Evolutionary conservation across 2,329 filamentous ascomycete genomes (phyloP).

Genomic region (Lasiodiplodia gonubiensis): DNA sequence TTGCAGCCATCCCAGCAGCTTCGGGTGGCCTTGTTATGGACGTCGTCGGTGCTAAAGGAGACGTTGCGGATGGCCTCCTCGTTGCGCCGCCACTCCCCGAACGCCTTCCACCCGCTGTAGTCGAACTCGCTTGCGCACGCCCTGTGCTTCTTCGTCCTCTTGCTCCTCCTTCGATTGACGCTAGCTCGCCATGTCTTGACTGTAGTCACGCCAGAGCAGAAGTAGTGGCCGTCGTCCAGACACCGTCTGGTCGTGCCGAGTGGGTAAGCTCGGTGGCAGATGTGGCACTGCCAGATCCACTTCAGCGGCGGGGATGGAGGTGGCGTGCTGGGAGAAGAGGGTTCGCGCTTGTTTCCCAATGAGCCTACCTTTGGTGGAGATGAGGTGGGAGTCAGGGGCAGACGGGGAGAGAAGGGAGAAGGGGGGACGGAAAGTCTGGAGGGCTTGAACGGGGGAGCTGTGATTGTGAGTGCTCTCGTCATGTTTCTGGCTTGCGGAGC

Average conservation of each 20-base stretch:
- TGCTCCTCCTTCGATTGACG: conserved; percentile 37
- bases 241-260: conserved; percentile 59
- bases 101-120: conserved; percentile 57
- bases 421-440: conserved; percentile 52
- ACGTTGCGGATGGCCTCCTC: conserved; percentile 33
- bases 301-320: conserved; percentile 43
- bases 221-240: conserved; percentile 60
- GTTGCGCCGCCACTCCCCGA: conserved; percentile 51
- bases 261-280: conserved; percentile 55
- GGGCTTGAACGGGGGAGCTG: conserved; percentile 49
- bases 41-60: conserved; percentile 25
- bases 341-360: conserved; percentile 27
- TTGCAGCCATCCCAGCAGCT: conserved; percentile 55
- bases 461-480: conserved; percentile 37
- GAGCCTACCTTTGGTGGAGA: not conserved
- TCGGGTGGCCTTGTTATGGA: conserved; percentile 32
- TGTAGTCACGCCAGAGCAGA: conserved; percentile 56
- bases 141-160: conserved; percentile 29
- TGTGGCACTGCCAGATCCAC: conserved; percentile 62
- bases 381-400: conserved; percentile 32
- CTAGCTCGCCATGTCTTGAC: conserved; percentile 41
- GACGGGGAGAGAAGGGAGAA: conserved; percentile 50
- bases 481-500: not conserved
- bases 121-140: conserved; percentile 60
- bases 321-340: conserved; percentile 29